Conservation (phyloP, 371 early-diverging fungal species). For the Rhizomucor miehei region DNA sequence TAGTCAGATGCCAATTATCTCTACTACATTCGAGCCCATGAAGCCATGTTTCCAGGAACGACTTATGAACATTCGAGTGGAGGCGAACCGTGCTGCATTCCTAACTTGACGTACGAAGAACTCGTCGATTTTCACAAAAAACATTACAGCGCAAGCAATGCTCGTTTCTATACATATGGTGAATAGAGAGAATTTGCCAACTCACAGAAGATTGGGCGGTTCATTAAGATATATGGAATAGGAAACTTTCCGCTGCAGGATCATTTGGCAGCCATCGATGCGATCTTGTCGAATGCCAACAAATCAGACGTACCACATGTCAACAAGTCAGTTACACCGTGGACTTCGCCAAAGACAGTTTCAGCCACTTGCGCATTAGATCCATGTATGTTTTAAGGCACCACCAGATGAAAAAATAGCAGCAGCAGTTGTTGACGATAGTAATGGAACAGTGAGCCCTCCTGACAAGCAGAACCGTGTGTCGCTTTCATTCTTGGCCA, state of each 20-base stretch:
- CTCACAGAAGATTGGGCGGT: not conserved
- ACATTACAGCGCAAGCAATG: slow-evolving; percentile 91
- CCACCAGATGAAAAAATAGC: not conserved
- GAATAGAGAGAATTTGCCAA: not conserved
- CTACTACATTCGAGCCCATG: slow-evolving; percentile 74
- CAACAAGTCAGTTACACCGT: slow-evolving; percentile 52
- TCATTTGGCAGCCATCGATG: slow-evolving; percentile 68
- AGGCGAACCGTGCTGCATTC: slow-evolving; percentile 88
- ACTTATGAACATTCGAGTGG: slow-evolving; percentile 84
- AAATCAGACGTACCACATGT: slow-evolving; percentile 40
- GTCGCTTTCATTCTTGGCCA: slow-evolving; percentile 75
- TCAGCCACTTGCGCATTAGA: slow-evolving; percentile 69
- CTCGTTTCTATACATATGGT: slow-evolving; percentile 89
- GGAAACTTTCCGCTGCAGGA: slow-evolving; percentile 73
- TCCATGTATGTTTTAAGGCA: slow-evolving; percentile 31
- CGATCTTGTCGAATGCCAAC: slow-evolving; percentile 43
- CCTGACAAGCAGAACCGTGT: slow-evolving; percentile 78
- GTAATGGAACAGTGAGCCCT: slow-evolving; percentile 59
- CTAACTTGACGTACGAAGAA: slow-evolving; percentile 82
- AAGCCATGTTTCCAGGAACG: slow-evolving; percentile 82
- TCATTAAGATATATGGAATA: not conserved
- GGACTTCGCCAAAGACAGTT: slow-evolving; percentile 48
- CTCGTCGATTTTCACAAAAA: slow-evolving; percentile 78
- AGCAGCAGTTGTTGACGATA: not conserved
- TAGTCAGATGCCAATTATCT: slow-evolving; percentile 75